These are phyloP conservation scores for Suhomyces choctaworum DNA, from an alignment of 1,139 yeast species.

Conservation along the genomic window DNA sequence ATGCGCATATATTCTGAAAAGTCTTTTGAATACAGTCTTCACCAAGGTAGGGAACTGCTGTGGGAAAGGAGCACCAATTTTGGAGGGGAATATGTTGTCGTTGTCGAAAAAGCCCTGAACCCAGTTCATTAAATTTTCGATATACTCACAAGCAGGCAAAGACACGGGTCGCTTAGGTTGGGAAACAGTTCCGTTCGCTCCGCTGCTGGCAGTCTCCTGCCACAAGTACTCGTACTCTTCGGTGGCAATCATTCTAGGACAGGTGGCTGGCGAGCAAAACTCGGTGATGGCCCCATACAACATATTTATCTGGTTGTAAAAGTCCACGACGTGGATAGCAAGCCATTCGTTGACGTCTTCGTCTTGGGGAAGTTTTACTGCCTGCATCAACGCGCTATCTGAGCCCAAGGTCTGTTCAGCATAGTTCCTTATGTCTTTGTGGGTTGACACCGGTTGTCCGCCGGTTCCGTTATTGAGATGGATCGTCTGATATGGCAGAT, in stretches of 20 bases:
- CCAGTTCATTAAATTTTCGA: constrained; percentile 93
- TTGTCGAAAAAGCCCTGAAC: constrained; percentile 87
- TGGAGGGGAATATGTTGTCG: constrained; percentile 85
- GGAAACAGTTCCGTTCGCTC: constrained; percentile 39
- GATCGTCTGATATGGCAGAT: constrained; percentile 22
- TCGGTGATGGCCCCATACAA: constrained; percentile 93
- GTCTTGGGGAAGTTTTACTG: constrained; percentile 90
- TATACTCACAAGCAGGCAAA: constrained; percentile 90
- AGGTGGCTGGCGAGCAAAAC: constrained; percentile 87
- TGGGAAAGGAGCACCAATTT: constrained; percentile 83
- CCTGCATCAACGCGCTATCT: constrained; percentile 85
- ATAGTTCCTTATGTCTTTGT: constrained; percentile 71
- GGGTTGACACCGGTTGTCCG: constrained; percentile 54
- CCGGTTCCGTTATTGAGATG: constrained; percentile 17
- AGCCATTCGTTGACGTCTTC: constrained; percentile 94
- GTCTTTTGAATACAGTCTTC: constrained; percentile 82
- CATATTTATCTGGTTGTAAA: constrained; percentile 95
- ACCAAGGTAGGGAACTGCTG: constrained; percentile 71
- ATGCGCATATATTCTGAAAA: constrained; percentile 96
- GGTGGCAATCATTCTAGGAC: constrained; percentile 97
- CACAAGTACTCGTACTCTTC: constrained; percentile 95
- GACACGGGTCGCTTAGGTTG: constrained; percentile 51
- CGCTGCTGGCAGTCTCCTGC: constrained; percentile 66
- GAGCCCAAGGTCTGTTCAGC: constrained; percentile 96
- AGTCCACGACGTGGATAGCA: constrained; percentile 89